phyloP scores from a whole-genome alignment of 1,284 basidiomycete genomes.

The Pseudozyma flocculosa region DNA sequence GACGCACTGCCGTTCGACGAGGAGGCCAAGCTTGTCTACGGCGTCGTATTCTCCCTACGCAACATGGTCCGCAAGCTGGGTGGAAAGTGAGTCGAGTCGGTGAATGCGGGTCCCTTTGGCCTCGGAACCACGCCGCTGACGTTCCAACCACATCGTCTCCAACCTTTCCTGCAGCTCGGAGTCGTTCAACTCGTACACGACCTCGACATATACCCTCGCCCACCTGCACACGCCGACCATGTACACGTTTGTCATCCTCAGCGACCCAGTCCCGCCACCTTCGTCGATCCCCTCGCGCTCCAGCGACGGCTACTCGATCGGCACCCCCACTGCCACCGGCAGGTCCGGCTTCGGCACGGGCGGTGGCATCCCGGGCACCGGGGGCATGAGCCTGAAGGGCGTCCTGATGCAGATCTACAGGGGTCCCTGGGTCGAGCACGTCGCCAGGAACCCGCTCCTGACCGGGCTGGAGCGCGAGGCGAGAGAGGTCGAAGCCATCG shows the following conservation, averaged over 20 bases:
- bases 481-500: conserved; percentile 14
- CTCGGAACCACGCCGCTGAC: neutral
- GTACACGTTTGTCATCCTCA: conserved; percentile 93
- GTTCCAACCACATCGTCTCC: neutral
- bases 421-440: conserved; percentile 88
- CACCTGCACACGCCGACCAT: conserved; percentile 87
- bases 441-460: conserved; percentile 85
- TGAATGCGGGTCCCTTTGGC: neutral
- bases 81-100: conserved; percentile 26
- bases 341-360: conserved; percentile 29
- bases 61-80: conserved; percentile 90
- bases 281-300: conserved; percentile 28
- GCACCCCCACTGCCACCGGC: conserved; percentile 16
- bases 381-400: conserved; percentile 66
- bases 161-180: conserved; percentile 60
- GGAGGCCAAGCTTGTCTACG: conserved; percentile 95
- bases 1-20: conserved; percentile 76
- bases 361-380: conserved; percentile 52
- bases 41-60: conserved; percentile 83
- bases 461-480: conserved; percentile 55
- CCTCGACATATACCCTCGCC: conserved; percentile 89
- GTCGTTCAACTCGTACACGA: conserved; percentile 85
- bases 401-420: conserved; percentile 83
- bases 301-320: conserved; percentile 29
- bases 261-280: conserved; percentile 70